These are phyloP conservation scores for Ehretia macrophylla DNA, from an alignment of 257 asterid species.

Conservation along the genomic window DNA sequence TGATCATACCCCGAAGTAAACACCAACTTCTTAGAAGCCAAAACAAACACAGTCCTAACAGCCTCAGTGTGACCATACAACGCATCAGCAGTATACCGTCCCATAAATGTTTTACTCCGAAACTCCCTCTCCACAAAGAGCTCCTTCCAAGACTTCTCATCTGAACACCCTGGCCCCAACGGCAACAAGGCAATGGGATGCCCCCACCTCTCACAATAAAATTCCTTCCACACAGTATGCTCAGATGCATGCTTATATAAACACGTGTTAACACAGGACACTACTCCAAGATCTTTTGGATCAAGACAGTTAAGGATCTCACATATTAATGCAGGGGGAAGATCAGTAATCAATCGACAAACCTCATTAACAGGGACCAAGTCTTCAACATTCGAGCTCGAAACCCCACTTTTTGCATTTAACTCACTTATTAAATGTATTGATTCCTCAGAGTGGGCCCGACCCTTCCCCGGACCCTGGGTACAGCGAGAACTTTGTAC, in stretches of 20 bases:
- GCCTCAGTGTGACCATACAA: constrained; percentile 91
- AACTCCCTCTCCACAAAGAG: constrained; percentile 87
- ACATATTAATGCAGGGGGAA: constrained; percentile 70
- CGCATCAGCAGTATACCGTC: constrained; percentile 67
- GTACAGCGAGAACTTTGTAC: too few relatives aligned
- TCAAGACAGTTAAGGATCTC: constrained; percentile 80
- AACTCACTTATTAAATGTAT: constrained; percentile 16
- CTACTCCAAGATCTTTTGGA: constrained; percentile 84
- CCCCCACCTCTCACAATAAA: constrained; percentile 94
- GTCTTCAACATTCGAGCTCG: constrained; percentile 5
- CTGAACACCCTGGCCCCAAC: constrained; percentile 37
- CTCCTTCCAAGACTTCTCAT: constrained; percentile 86
- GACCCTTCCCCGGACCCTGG: too few relatives aligned
- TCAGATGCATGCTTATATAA: constrained; percentile 73
- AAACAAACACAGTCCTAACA: constrained; percentile 66
- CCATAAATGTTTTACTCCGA: constrained; percentile 82
- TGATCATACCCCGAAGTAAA: constrained; percentile 96
- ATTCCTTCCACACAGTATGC: constrained; percentile 85
- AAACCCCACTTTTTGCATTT: constrained; percentile 26
- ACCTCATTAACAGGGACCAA: constrained; percentile 29
- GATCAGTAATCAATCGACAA: constrained; percentile 55
- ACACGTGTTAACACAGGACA: constrained; percentile 70
- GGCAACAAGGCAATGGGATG: constrained; percentile 36
- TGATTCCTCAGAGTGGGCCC: constrained; percentile 15
- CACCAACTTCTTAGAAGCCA: constrained; percentile 74